phyloP scores from a whole-genome alignment of 2,329 filamentous ascomycete genomes.

The Leptodontidium sp. region DNA sequence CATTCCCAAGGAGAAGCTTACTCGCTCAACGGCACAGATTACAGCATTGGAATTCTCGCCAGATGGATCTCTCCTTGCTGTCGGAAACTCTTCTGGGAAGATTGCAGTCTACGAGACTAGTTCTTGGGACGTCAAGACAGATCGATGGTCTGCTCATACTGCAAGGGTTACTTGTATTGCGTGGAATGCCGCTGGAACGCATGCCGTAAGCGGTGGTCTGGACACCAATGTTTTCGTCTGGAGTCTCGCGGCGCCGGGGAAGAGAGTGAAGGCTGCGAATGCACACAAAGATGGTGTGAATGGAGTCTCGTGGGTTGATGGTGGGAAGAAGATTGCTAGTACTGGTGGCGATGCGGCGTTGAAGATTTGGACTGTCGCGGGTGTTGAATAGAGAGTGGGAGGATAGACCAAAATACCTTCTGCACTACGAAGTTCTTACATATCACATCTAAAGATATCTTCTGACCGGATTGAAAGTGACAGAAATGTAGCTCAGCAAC shows the following conservation, averaged over 20 bases:
- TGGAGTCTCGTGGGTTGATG: conserved; percentile 81
- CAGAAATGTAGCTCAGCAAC: not conserved
- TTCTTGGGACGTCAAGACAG: conserved; percentile 77
- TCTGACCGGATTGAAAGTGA: not conserved
- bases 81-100: conserved; percentile 85
- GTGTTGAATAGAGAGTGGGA: conserved; percentile 53
- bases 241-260: conserved; percentile 84
- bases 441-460: not conserved
- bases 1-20: conserved; percentile 55
- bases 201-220: conserved; percentile 83
- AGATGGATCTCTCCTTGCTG: conserved; percentile 79
- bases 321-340: conserved; percentile 73
- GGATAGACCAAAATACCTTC: not conserved
- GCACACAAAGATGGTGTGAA: conserved; percentile 97
- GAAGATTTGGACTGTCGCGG: conserved; percentile 82
- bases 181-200: conserved; percentile 81
- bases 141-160: conserved; percentile 79
- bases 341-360: conserved; percentile 88
- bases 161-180: conserved; percentile 71
- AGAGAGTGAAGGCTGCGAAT: conserved; percentile 83
- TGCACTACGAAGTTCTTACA: not conserved
- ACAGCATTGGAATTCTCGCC: conserved; percentile 85
- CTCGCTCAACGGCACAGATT: conserved; percentile 74
- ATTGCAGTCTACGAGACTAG: conserved; percentile 80
- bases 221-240: conserved; percentile 95